Conservation (phyloP, 441 rosid genomes). For the Geranium incanum region DNA sequence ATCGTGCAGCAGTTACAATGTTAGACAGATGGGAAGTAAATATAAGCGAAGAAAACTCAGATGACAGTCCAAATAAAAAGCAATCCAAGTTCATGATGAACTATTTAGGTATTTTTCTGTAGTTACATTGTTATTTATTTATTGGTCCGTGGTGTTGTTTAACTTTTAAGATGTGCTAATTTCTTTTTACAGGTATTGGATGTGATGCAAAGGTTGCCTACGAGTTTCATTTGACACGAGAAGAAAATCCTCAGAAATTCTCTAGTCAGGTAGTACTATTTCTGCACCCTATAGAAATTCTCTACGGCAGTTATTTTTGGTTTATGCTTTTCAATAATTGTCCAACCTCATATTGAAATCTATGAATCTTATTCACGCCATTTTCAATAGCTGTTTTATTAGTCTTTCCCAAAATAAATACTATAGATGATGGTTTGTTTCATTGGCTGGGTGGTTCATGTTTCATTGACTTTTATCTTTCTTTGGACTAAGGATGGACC, state of each 20-base stretch:
- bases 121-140: conserved; percentile 7
- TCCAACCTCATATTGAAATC: conserved; percentile 3
- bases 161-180: conserved; percentile 9
- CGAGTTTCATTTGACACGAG: conserved; percentile 55
- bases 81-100: conserved; percentile 59
- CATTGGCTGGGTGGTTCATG: not conserved
- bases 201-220: conserved; percentile 77
- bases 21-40: conserved; percentile 63
- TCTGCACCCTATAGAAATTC: not conserved
- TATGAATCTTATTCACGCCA: not conserved
- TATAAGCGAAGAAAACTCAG: conserved; percentile 36
- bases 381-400: not conserved
- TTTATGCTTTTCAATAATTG: not conserved
- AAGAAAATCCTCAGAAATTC: conserved; percentile 62
- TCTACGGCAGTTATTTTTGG: not conserved
- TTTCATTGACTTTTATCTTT: not conserved
- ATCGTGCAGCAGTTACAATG: conserved; percentile 62
- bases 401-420: not conserved
- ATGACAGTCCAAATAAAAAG: conserved; percentile 28
- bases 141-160: conserved; percentile 17
- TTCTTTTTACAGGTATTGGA: conserved; percentile 48
- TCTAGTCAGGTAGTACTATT: conserved; percentile 46
- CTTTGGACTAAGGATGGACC: not conserved
- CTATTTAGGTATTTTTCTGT: conserved; percentile 45
- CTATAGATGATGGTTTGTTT: not conserved